phyloP scores from a whole-genome alignment of 306 rosid species.

The Begonia fuchsioides region DNA sequence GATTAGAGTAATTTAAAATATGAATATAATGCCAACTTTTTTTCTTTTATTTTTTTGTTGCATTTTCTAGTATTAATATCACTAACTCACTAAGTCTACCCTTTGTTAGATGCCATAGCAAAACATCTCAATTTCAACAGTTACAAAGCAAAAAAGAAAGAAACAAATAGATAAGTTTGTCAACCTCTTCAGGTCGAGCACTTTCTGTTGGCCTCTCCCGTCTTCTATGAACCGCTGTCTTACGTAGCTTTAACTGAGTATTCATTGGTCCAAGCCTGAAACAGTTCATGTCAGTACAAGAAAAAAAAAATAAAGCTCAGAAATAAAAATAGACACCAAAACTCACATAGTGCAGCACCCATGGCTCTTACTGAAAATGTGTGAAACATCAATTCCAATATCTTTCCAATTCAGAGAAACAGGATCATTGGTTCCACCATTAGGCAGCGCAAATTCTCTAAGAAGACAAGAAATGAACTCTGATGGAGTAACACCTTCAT shows the following conservation, averaged over 20 bases:
- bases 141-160: background rate
- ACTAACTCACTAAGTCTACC: background rate
- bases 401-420: slow-evolving; percentile 32
- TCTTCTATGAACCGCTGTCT: slow-evolving; percentile 15
- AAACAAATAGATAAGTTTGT: no score
- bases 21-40: background rate
- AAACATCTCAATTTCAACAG: background rate
- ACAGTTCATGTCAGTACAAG: background rate
- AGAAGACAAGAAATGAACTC: slow-evolving; percentile 46
- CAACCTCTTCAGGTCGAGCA: slow-evolving; percentile 59
- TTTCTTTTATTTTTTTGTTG: background rate
- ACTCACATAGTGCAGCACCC: slow-evolving; percentile 65
- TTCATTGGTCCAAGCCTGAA: slow-evolving; percentile 82
- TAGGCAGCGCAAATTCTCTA: slow-evolving; percentile 22
- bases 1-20: background rate
- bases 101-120: background rate
- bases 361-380: slow-evolving; percentile 32
- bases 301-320: background rate
- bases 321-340: background rate
- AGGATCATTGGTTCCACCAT: background rate
- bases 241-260: slow-evolving; percentile 47
- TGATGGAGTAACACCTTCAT: slow-evolving; percentile 53
- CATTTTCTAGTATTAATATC: background rate
- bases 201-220: slow-evolving; percentile 26
- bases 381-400: slow-evolving; percentile 34